phyloP scores from a whole-genome alignment of 345 rosid species.

The Linum tenue region DNA sequence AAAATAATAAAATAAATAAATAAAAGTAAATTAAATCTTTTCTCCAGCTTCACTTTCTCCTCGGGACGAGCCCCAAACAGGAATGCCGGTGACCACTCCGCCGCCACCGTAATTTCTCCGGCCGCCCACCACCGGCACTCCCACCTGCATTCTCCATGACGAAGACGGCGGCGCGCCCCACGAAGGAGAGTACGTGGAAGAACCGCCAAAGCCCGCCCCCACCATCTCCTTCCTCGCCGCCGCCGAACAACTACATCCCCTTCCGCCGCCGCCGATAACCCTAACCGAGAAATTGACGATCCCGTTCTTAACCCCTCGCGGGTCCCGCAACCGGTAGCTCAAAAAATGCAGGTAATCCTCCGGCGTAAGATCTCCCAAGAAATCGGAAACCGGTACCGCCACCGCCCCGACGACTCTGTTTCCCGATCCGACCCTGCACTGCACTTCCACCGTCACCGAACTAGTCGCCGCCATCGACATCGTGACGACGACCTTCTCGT shows the following conservation, averaged over 20 bases:
- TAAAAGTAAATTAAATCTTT: no score
- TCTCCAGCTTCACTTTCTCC: no score
- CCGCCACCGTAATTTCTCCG: neutral
- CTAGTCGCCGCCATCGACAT: neutral
- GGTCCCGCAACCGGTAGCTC: conserved; percentile 26
- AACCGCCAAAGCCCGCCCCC: neutral
- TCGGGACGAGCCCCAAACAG: no score
- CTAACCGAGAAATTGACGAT: conserved; percentile 22
- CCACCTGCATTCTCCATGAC: neutral
- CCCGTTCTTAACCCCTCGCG: conserved; percentile 14
- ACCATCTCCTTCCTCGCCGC: neutral
- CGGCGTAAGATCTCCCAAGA: conserved; percentile 17
- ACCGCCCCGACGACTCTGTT: conserved; percentile 16
- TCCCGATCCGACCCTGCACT: conserved; percentile 1
- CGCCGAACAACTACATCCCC: neutral
- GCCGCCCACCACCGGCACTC: neutral
- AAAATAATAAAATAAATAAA: no score
- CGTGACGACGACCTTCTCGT: conserved; percentile 13
- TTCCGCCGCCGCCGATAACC: conserved; percentile 5
- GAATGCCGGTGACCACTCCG: neutral
- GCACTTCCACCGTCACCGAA: conserved; percentile 14
- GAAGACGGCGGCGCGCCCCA: neutral
- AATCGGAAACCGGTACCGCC: conserved; percentile 21
- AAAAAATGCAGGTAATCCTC: conserved; percentile 16
- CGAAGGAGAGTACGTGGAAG: neutral